Evolutionary conservation across 129 eudicot species (phyloP).

Genomic region (Oenanthe sinensis): DNA sequence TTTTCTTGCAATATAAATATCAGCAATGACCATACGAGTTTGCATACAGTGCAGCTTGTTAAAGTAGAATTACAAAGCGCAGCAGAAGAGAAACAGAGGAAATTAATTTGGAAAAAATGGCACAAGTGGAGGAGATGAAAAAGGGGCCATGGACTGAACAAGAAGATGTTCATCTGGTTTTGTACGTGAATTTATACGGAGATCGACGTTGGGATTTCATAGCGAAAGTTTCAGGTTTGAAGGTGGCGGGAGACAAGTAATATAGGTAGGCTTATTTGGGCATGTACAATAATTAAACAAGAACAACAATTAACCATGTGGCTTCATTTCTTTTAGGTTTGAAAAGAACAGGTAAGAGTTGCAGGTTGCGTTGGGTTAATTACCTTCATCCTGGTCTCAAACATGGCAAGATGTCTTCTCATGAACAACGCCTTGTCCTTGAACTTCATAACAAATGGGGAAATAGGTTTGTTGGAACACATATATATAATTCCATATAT

Average conservation of each 20-base stretch:
- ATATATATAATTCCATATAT: background rate
- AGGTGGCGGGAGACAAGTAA: slow-evolving; percentile 90
- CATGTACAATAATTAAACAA: slow-evolving; percentile 18
- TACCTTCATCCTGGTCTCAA: slow-evolving; percentile 87
- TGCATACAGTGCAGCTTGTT: slow-evolving; percentile 8
- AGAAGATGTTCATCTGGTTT: slow-evolving; percentile 64
- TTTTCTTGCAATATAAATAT: slow-evolving; percentile 20
- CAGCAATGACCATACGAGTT: background rate
- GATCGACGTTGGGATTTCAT: slow-evolving; percentile 93
- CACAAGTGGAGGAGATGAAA: slow-evolving; percentile 39
- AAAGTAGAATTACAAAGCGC: background rate
- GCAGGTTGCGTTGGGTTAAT: slow-evolving; percentile 96
- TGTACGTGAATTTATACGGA: slow-evolving; percentile 67
- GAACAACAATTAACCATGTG: slow-evolving; percentile 16
- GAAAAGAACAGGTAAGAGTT: slow-evolving; percentile 94
- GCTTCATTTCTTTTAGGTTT: slow-evolving; percentile 49
- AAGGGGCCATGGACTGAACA: slow-evolving; percentile 95
- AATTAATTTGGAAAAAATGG: slow-evolving; percentile 23
- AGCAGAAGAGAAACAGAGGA: slow-evolving; percentile 6
- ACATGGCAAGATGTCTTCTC: slow-evolving; percentile 89
- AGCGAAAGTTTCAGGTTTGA: slow-evolving; percentile 96
- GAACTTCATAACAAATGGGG: slow-evolving; percentile 94
- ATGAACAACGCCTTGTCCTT: slow-evolving; percentile 73
- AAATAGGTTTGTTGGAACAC: slow-evolving; percentile 47
- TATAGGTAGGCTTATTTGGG: slow-evolving; percentile 35